phyloP scores from a whole-genome alignment of 2,329 filamentous ascomycete genomes.

The Zelopaecilomyces penicillatus region DNA sequence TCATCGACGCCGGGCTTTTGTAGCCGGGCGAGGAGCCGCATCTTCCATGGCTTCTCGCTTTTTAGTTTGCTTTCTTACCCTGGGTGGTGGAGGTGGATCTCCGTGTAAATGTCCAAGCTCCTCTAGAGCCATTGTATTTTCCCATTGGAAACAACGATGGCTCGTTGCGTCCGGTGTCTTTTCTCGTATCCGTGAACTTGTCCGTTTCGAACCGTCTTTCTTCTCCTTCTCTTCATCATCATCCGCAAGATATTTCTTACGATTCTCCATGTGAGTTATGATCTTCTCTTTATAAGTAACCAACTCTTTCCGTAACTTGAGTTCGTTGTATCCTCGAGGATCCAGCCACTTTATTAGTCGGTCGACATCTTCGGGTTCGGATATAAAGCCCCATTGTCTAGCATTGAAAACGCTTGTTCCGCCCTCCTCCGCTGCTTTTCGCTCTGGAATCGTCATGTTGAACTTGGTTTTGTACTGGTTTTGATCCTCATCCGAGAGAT shows the following conservation, averaged over 20 bases:
- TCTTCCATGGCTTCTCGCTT: slow-evolving; percentile 39
- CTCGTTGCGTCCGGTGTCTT: slow-evolving; percentile 37
- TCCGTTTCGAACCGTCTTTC: slow-evolving; percentile 33
- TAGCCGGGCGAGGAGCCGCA: slow-evolving; percentile 16
- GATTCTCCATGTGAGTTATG: slow-evolving; percentile 67
- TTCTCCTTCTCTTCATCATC: slow-evolving; percentile 28
- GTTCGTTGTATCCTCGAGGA: slow-evolving; percentile 73
- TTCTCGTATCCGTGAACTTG: slow-evolving; percentile 37
- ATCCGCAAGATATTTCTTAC: slow-evolving; percentile 57
- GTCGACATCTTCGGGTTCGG: slow-evolving; percentile 70
- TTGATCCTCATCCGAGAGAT: slow-evolving; percentile 61
- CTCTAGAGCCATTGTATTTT: slow-evolving; percentile 49
- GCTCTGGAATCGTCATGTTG: slow-evolving; percentile 73
- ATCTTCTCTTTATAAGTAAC: slow-evolving; percentile 69
- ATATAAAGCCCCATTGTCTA: slow-evolving; percentile 83
- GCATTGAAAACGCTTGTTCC: slow-evolving; percentile 68
- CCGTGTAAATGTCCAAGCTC: slow-evolving; percentile 51
- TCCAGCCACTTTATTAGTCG: slow-evolving; percentile 83
- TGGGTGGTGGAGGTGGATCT: slow-evolving; percentile 43
- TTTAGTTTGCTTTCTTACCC: slow-evolving; percentile 41
- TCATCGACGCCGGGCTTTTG: slow-evolving; percentile 23
- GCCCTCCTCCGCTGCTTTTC: slow-evolving; percentile 81
- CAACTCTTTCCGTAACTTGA: slow-evolving; percentile 82
- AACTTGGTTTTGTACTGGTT: slow-evolving; percentile 70
- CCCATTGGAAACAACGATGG: slow-evolving; percentile 45